Base-by-base conservation (phyloP, 2,329 filamentous ascomycete species). In the Fonsecaea nubica region DNA sequence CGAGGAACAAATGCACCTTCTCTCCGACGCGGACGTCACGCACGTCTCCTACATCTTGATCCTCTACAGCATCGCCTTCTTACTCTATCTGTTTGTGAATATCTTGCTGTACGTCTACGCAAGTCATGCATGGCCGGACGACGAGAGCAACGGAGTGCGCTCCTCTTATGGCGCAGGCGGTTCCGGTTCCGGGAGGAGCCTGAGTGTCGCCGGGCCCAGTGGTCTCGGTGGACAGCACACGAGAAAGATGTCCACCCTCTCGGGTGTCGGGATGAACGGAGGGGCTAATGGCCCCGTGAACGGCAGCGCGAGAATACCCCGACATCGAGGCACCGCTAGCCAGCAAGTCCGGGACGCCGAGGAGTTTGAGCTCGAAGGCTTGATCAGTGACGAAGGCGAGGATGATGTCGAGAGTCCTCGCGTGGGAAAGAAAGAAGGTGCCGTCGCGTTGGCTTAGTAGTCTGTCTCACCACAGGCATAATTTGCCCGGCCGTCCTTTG, bases 41-140 rank as follows among this genome's bases (percentile, higher is more conserved):
- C 92, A 96, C 75, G 92, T 98, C 50, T 90, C 93, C 4, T 99
- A 98, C 77, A 88, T 98, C 48, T 85, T 99, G 32, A 93, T 98
- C 61, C 82, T 97, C 9, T 98, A 91, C 84, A 96, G 92, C 74
- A 83, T 97, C 59, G 90, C 94, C 30, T 97, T 96, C 78, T 79
- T 99, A 21, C 78, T 97, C 54, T 99, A 97, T 82, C 88, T 99
- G 42, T 96, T 97, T 68, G 87, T 90, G 75, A 92, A 95, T 75
- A 89, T 97, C 81, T 90, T 97, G 57, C 85, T 97, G 54, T 84
- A 90, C 74, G 83, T 97, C 15, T 97, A 97, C 80, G 91, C 93
- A 66, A 86, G 90, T 53, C 79, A 86, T 67, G 78, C 81, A 8
- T 85, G 81, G 77, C 80, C 81, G 21, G 75, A 80, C n/a, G 69